Conservation (phyloP, 2,329 filamentous ascomycete species). For the Knoxdaviesia proteae region DNA sequence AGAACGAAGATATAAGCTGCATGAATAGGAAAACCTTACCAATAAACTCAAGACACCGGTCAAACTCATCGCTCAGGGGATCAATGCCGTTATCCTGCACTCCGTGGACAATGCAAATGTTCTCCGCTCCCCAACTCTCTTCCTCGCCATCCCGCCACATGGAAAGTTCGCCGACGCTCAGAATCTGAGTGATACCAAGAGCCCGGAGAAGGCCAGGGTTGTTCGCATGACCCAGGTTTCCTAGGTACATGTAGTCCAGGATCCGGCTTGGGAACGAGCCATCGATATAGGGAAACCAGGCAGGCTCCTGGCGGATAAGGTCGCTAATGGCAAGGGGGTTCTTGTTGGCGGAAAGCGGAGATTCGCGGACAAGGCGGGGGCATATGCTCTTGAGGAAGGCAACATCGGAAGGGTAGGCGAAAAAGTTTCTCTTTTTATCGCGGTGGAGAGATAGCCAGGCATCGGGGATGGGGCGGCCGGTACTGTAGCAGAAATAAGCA, state of each 20-base stretch:
- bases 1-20: not conserved
- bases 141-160: conserved; percentile 56
- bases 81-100: conserved; percentile 97
- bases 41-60: conserved; percentile 74
- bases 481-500: conserved; percentile 84
- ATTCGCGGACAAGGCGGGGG: conserved; percentile 51
- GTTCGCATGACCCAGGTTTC: conserved; percentile 83
- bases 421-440: conserved; percentile 72
- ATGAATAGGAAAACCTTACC: conserved; percentile 33
- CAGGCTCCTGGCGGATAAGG: conserved; percentile 39
- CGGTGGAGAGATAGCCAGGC: conserved; percentile 79
- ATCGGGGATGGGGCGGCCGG: conserved; percentile 57
- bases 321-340: conserved; percentile 30
- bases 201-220: conserved; percentile 65
- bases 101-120: conserved; percentile 59
- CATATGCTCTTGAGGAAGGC: conserved; percentile 60
- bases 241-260: conserved; percentile 86
- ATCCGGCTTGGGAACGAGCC: conserved; percentile 81
- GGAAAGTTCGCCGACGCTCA: conserved; percentile 81
- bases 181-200: conserved; percentile 66
- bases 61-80: conserved; percentile 68
- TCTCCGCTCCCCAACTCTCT: conserved; percentile 54
- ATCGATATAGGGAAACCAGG: conserved; percentile 68
- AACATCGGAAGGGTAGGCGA: conserved; percentile 84
- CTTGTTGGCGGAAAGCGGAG: conserved; percentile 29